These are phyloP conservation scores for Trichosporon ovoides DNA, from an alignment of 1,284 basidiomycete genomes.

Conservation along the genomic window DNA sequence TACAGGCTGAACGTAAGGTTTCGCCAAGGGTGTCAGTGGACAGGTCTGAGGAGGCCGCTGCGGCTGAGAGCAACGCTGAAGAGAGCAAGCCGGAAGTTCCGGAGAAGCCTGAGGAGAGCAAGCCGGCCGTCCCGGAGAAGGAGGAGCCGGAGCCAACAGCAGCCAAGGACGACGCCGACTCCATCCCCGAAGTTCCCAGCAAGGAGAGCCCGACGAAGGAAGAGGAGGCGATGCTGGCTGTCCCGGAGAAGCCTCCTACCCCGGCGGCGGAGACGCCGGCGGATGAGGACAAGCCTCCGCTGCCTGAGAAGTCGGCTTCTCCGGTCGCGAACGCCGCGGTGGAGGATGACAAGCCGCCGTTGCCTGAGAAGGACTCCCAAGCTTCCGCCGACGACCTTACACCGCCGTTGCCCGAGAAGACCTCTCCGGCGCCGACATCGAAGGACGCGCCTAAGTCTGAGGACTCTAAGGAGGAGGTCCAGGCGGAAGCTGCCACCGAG, in stretches of 20 bases:
- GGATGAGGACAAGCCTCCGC: not conserved
- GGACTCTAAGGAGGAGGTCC: no score
- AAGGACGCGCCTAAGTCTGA: no score
- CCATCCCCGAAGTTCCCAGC: not conserved
- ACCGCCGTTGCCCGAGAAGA: no score
- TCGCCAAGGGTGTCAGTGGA: not conserved
- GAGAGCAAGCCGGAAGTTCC: slow-evolving; percentile 10
- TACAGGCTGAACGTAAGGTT: not conserved
- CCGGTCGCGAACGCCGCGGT: no score
- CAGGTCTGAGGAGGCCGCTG: not conserved
- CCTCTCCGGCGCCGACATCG: no score
- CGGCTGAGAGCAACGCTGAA: not conserved
- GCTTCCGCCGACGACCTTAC: no score
- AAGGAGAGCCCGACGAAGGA: slow-evolving; percentile 1
- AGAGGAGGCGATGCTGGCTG: not conserved
- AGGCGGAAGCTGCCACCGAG: no score
- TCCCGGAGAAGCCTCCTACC: not conserved
- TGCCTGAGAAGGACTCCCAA: no score
- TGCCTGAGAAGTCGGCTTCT: not conserved
- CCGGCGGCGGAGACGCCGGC: not conserved
- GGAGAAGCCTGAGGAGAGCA: no score
- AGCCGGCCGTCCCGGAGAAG: no score
- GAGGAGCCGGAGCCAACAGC: no score
- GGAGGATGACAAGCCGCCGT: no score
- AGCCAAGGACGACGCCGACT: not conserved